Evolutionary conservation across 768 basidiomycete genomes (phyloP).

Genomic region (Sistotremastrum suecicum): DNA sequence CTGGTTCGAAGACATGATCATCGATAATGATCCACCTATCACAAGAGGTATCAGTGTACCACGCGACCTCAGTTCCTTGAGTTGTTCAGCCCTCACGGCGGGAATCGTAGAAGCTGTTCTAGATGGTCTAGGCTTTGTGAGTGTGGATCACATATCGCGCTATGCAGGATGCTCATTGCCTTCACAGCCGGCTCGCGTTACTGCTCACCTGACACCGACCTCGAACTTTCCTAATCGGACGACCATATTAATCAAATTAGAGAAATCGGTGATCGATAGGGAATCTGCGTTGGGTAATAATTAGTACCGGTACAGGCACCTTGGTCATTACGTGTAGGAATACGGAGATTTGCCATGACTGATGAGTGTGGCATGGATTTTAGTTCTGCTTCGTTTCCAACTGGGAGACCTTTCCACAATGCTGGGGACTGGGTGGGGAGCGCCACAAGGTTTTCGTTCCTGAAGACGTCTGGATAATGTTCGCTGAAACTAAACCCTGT

Average conservation of each 20-base stretch:
- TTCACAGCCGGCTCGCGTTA: conserved; percentile 83
- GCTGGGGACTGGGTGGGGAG: too few relatives aligned
- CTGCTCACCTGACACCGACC: conserved; percentile 85
- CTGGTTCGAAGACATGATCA: conserved; percentile 72
- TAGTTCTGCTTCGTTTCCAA: too few relatives aligned
- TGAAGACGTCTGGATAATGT: too few relatives aligned
- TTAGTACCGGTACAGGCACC: too few relatives aligned
- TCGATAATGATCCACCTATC: conserved; percentile 88
- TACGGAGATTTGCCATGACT: too few relatives aligned
- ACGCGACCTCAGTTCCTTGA: conserved; percentile 83
- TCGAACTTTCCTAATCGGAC: conserved; percentile 70
- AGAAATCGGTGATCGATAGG: conserved; percentile 82
- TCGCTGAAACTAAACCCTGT: too few relatives aligned
- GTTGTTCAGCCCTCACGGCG: conserved; percentile 94
- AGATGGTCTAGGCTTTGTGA: conserved; percentile 85
- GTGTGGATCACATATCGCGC: conserved; percentile 19
- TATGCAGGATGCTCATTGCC: conserved; percentile 5
- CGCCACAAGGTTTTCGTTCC: too few relatives aligned
- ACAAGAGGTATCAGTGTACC: conserved; percentile 91
- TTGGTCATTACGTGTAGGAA: too few relatives aligned
- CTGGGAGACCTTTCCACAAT: too few relatives aligned
- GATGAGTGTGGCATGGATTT: too few relatives aligned
- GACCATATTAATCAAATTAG: conserved; percentile 95
- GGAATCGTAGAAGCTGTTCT: conserved; percentile 95
- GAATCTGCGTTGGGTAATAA: conserved; percentile 53